Evolutionary conservation across 164 flowering plant species (phyloP), one percentile per base, ranked within the genome.

Genomic region (Umbellularia californica): DNA sequence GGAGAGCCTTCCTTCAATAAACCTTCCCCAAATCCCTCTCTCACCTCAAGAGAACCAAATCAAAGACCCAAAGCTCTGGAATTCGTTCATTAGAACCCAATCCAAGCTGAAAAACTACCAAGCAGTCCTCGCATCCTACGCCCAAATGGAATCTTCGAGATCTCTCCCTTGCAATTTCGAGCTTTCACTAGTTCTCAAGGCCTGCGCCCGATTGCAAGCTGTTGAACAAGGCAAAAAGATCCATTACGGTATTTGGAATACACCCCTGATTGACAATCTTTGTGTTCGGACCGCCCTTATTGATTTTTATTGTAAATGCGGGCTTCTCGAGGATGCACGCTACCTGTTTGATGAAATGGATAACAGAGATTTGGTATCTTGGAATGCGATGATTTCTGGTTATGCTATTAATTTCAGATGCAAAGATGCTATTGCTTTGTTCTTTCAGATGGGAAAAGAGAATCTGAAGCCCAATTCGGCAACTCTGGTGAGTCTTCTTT

Each of bases 331-430:
- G 3, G 83, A 85, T 51, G 89, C 89, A 0, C 68, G 74, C 3
- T 4, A 58, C 0, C 79, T 86, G 81, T 88, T 88, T 65, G 88
- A 80, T 72, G 83, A 80, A 83, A 83, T 79, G 77, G 9, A 28
- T 64, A 64, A 72, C 4, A 81, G 78, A 74, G 85, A 84, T 76
- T 68, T 84, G 70, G 84, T 84, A 62, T 77, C 75, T 2, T 88
- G 88, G 86, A 88, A 88, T 65, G 86, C 88, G 0, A 83, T 87
- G 85, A 75, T 88, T 50, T 69, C 23, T 70, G 90, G 88, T 60
- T 85, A 19, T 78, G 83, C 76, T 9, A 74, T 72, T 13, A 73
- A 74, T 62, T 80, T 78, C 10, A 25, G 12, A 55, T 74, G 74
- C 78, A 76, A 82, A 74, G 84, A 85, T 63, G 88, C 83, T 35